Evolutionary conservation across 31 red algal genomes (phyloP).

Genomic region (Porphyra umbilicalis): DNA sequence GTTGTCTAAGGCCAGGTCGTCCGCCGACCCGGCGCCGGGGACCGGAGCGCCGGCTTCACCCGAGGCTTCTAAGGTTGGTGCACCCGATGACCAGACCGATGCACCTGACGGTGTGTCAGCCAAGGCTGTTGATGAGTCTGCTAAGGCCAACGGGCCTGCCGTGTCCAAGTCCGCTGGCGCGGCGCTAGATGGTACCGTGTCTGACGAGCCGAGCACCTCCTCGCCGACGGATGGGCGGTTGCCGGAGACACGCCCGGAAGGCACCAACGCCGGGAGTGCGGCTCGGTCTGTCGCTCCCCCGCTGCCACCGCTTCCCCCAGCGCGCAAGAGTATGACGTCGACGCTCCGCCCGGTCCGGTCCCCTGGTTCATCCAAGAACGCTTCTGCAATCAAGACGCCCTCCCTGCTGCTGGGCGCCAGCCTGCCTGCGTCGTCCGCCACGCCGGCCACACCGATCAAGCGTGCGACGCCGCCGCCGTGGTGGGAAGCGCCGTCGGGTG

Average conservation of each 20-base stretch:
- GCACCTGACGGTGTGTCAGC: background rate
- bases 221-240: background rate
- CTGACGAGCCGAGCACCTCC: background rate
- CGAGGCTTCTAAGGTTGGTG: too few species aligned
- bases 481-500: background rate
- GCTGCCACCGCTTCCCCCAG: background rate
- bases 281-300: background rate
- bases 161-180: background rate
- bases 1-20: too few species aligned
- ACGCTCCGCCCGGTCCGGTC: background rate
- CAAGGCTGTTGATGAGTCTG: background rate
- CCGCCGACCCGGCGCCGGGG: too few species aligned
- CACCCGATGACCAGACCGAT: too few species aligned
- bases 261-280: background rate
- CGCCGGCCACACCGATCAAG: background rate
- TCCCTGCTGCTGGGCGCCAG: background rate
- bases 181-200: too few species aligned
- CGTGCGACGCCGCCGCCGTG: background rate
- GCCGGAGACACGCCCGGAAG: background rate
- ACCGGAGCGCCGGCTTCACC: too few species aligned
- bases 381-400: background rate
- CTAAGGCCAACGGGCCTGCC: too few species aligned
- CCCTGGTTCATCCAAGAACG: background rate
- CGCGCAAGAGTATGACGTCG: background rate
- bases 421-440: background rate